Base-by-base conservation (phyloP, 306 rosid genomes). In the Medicago arabica region DNA sequence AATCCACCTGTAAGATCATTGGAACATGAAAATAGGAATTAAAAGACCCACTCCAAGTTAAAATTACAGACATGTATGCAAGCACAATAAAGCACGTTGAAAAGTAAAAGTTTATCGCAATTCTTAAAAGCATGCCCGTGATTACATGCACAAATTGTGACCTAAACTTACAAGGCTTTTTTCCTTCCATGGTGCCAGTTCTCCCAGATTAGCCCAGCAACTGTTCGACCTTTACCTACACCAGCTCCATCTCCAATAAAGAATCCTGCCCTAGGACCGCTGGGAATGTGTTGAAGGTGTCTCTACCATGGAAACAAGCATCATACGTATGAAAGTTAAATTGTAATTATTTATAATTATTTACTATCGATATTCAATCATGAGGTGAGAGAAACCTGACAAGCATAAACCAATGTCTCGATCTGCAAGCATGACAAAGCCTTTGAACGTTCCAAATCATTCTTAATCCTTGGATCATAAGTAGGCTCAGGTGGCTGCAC, bases 401-500 rank as follows among this genome's bases (percentile, higher is more conserved):
- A 85, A 83, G 97, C 95, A 83, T 94, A 94, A 82, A 92, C 93
- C 89, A 94, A 81, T 63, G 97, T 92, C 87, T 94, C 97, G 78
- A 94, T 94, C 84, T 53, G 12, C 59, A 53, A 53, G 25, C 59
- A 17, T 17, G 21, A 53, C 59, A 53, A 53, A 53, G 23, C 74
- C 58, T 87, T 85, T 28, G 84, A 79, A 69, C 66, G 78, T 82
- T 92, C 93, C 78, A 92, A 78, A 41, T 85, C 85, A 63, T 86
- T 90, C 80, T 80, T 87, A 81, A 84, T 83, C 75, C 71, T 86
- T 39, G 91, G 90, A 79, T 88, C 83, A 69, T 94, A 94, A 62
- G 95, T 90, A 21, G 98, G 98, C 82, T 94, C 97, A 3, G 96
- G 98, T 38, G 97, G 98, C 87, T 89, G 97, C 83, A 94, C 96